Evolutionary conservation across 2,329 filamentous ascomycete genomes (phyloP), one percentile per base, ranked within the genome.

Genomic region (Aspergillus ochraceoroseus): DNA sequence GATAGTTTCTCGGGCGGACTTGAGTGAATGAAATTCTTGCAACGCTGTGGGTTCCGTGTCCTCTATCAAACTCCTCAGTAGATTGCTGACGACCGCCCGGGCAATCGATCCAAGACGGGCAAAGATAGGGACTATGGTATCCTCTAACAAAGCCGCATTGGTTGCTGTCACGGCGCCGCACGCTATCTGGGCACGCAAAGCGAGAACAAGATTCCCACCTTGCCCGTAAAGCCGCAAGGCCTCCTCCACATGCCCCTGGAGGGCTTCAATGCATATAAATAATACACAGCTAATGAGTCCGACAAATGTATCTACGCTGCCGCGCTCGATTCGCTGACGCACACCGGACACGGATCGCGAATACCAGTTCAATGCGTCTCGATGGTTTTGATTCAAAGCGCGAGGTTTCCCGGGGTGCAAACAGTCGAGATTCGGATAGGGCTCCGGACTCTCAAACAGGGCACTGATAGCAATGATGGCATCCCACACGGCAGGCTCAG

Each of bases 401-500:
- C 5, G 25, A 2, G 18, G 9, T 12, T 26, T 9, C 2, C 17
- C 34, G 6, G 25, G 38, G 11, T 38, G 46, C 12, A 41, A 12
- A 2, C 33, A 22, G 19, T 39, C 27, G 1, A 47, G 23, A 23
- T 54, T 33, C 3, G 44, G 40, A 11, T 12, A 41, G 19, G 46
- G 43, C 11, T 59, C 48, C 4, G 55, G 51, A 32, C 35, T 52
- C 29, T 67, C 64, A 28, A 59, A 63, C 5, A 67, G 43, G 7
- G 58, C 50, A 39, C 63, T 63, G n/a, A 65, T 57, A 3, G 62
- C 51, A 19, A 63, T 59, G 26, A 66, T 58, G 11, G 63, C 58
- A 52, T 66, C 61, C 61, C 64, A 66, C 2, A 67, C 61, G 3
- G 61, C 61, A 3, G 61, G 56, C 34, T 65, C 61, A 19, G 38